These are phyloP conservation scores for Cutaneotrichosporon mucoides DNA, from an alignment of 1,284 basidiomycete genomes.

Conservation along the genomic window DNA sequence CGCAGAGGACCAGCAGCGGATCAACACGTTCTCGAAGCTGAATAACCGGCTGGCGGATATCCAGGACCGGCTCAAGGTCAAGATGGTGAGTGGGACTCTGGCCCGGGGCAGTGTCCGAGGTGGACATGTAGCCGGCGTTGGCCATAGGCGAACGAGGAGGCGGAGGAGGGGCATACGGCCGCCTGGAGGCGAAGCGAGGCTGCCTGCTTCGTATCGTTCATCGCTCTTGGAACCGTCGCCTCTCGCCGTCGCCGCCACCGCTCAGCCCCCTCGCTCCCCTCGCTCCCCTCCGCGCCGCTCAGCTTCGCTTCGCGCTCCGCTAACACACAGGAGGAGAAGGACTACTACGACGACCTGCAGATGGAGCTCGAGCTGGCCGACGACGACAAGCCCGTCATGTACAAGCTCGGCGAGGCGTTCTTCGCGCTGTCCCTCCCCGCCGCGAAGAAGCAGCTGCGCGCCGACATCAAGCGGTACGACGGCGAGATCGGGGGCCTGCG, in stretches of 20 bases:
- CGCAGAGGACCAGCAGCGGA: constrained; percentile 85
- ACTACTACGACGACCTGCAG: constrained; percentile 80
- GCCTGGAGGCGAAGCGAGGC: too few relatives aligned
- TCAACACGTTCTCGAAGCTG: constrained; percentile 88
- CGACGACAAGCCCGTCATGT: constrained; percentile 72
- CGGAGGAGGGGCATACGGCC: too few relatives aligned
- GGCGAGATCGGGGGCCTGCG: constrained; percentile 59
- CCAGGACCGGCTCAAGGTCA: constrained; percentile 64
- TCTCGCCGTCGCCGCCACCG: too few relatives aligned
- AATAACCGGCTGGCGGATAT: constrained; percentile 72
- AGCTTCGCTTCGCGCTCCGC: too few relatives aligned
- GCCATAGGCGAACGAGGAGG: too few relatives aligned
- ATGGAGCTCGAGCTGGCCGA: constrained; percentile 86
- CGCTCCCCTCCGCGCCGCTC: too few relatives aligned
- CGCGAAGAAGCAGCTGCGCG: constrained; percentile 70
- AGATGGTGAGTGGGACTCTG: constrained; percentile 57
- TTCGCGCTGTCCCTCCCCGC: constrained; percentile 67
- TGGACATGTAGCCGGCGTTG: too few relatives aligned
- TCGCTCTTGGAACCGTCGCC: too few relatives aligned
- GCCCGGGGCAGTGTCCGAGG: too few relatives aligned
- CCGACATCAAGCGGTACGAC: constrained; percentile 62
- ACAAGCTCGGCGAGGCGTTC: constrained; percentile 87
- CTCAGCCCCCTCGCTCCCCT: too few relatives aligned
- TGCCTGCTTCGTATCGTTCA: too few relatives aligned
- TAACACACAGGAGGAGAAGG: constrained; percentile 71